phyloP scores from a whole-genome alignment of 2,329 filamentous ascomycete genomes.

The Thielaviopsis euricoi region DNA sequence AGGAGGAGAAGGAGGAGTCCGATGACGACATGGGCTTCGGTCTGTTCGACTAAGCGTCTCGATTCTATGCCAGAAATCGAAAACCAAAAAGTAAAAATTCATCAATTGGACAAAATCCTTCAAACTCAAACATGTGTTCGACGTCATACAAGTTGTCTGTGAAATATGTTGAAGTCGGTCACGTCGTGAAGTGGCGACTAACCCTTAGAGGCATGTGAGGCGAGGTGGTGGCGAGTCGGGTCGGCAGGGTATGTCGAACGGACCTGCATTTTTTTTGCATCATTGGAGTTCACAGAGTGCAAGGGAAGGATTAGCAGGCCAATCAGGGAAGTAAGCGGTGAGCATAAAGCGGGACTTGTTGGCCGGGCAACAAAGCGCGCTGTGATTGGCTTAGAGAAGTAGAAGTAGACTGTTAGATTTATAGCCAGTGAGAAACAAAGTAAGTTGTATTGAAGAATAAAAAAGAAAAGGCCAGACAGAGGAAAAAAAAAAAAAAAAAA shows the following conservation, averaged over 20 bases:
- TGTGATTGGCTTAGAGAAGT: conserved; percentile 2
- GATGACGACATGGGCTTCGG: conserved; percentile 33
- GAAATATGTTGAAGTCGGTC: neutral
- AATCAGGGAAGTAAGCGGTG: neutral
- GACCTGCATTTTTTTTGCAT: neutral
- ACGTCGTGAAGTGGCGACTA: neutral
- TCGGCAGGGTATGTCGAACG: neutral
- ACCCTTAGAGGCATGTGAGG: neutral
- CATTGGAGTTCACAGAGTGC: neutral
- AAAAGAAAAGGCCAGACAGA: no score
- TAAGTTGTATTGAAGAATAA: no score
- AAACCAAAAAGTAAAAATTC: conserved; percentile 12
- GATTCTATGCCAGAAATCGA: conserved; percentile 12
- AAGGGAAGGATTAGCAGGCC: neutral
- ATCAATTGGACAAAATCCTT: conserved; percentile 9
- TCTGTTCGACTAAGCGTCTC: conserved; percentile 52
- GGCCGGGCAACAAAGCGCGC: conserved; percentile 5
- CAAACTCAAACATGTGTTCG: conserved; percentile 7
- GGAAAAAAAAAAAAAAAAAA: no score
- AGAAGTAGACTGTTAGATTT: neutral
- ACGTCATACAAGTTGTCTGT: neutral
- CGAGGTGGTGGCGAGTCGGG: no score
- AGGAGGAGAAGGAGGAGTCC: conserved; percentile 50
- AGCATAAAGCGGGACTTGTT: neutral
- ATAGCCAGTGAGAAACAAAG: no score